Evolutionary conservation across 495 filamentous ascomycete genomes (phyloP).

Genomic region (Astrothelium subdiscretum): DNA sequence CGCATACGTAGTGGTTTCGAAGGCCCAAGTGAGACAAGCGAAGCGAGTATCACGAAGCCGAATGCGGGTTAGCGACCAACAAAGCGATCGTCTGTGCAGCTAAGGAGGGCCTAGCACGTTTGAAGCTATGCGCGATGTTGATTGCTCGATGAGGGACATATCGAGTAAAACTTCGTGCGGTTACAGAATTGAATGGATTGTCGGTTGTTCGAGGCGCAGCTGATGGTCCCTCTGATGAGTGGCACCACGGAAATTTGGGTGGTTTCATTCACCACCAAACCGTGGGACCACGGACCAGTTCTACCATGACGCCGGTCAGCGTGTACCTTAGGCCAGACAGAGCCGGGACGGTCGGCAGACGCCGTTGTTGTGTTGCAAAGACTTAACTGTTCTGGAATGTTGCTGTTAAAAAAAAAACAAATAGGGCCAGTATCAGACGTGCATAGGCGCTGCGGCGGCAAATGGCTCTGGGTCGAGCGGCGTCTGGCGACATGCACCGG

Average conservation of each 20-base stretch:
- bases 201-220: neutral
- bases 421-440: neutral
- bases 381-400: no score
- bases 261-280: no score
- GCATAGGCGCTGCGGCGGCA: neutral
- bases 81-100: neutral
- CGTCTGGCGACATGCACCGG: neutral
- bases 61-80: neutral
- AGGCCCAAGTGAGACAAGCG: neutral
- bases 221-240: neutral
- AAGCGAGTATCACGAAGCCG: neutral
- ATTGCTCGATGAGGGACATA: neutral
- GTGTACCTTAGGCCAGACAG: no score
- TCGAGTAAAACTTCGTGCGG: neutral
- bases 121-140: conserved; percentile 1
- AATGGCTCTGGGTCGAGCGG: neutral
- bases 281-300: no score
- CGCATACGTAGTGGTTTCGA: neutral
- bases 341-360: no score
- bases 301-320: no score
- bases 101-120: neutral
- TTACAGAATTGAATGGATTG: neutral
- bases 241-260: neutral
- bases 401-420: neutral
- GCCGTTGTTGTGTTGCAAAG: no score